A percentile compares a stretch with the other conserved stretches of the same genome.
Evolutionary conservation across 1,284 basidiomycete genomes (phyloP).

Genomic region (Rhodotorula sp.): DNA sequence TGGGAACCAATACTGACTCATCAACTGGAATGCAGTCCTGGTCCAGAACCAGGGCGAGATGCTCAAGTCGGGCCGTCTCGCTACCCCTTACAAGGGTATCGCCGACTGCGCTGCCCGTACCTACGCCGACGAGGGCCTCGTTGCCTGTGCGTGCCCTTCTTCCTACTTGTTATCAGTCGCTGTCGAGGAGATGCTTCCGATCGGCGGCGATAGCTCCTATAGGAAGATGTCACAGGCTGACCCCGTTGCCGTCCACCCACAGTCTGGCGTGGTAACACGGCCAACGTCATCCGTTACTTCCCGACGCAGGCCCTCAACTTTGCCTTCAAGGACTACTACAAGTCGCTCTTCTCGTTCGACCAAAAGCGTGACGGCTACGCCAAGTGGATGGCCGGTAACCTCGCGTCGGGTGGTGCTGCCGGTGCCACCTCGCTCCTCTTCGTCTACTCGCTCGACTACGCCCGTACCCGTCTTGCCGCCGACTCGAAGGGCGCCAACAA

Average conservation of each 20-base stretch:
- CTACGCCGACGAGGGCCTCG: constrained; percentile 84
- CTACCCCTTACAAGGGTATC: constrained; percentile 78
- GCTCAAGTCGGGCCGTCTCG: constrained; percentile 50
- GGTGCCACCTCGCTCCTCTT: constrained; percentile 76
- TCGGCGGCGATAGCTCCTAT: too few species aligned
- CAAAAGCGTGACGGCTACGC: constrained; percentile 48
- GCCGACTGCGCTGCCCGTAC: constrained; percentile 83
- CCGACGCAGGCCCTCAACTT: constrained; percentile 95
- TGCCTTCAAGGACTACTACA: constrained; percentile 82
- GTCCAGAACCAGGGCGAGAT: constrained; percentile 83
- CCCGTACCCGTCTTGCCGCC: constrained; percentile 96
- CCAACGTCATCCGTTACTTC: constrained; percentile 98
- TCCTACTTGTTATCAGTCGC: not conserved
- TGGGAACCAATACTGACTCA: not conserved
- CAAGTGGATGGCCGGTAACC: constrained; percentile 58
- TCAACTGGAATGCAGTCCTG: constrained; percentile 58
- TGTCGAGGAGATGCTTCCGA: too few species aligned
- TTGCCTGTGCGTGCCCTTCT: constrained; percentile 55
- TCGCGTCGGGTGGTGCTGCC: constrained; percentile 77
- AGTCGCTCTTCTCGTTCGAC: constrained; percentile 67
- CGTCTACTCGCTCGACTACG: constrained; percentile 96
- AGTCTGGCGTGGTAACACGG: constrained; percentile 94
- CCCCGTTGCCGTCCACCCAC: not conserved
- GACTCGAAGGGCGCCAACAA: constrained; percentile 81
- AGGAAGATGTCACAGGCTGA: too few species aligned